Evolutionary conservation across 2,329 filamentous ascomycete genomes (phyloP).

Genomic region (Penicillium italicum): DNA sequence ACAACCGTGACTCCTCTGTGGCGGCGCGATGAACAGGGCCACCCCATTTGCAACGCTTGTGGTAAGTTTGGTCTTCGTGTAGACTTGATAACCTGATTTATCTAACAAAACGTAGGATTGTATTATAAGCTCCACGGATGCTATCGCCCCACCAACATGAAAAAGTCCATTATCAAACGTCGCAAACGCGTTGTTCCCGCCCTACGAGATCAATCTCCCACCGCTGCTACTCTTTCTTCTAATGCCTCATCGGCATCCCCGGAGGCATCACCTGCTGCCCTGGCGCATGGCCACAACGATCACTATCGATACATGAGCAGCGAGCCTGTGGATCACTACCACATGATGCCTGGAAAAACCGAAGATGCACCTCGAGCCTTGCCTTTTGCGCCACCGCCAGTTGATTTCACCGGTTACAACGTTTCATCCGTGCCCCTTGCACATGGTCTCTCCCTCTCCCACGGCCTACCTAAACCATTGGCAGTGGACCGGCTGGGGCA

Average conservation of each 20-base stretch:
- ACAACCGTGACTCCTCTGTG: constrained; percentile 96
- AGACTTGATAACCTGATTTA: background rate
- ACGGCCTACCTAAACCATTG: constrained; percentile 24
- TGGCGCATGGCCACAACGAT: constrained; percentile 31
- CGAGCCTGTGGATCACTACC: constrained; percentile 41
- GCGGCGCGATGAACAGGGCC: constrained; percentile 88
- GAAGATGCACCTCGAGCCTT: constrained; percentile 36
- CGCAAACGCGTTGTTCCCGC: constrained; percentile 91
- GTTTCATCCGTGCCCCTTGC: constrained; percentile 30
- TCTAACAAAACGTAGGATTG: constrained; percentile 58
- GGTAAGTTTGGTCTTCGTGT: constrained; percentile 58
- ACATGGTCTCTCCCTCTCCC: constrained; percentile 29
- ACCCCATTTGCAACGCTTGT: constrained; percentile 98
- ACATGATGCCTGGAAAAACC: constrained; percentile 40
- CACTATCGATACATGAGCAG: constrained; percentile 34
- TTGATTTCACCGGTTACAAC: constrained; percentile 50
- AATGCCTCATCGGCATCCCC: constrained; percentile 44
- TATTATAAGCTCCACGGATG: constrained; percentile 96
- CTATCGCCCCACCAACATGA: constrained; percentile 95
- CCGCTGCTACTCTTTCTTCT: constrained; percentile 39
- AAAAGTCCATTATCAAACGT: constrained; percentile 94
- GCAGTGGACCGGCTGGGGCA: constrained; percentile 31
- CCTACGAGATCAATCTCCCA: constrained; percentile 48
- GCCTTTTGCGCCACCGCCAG: constrained; percentile 43
- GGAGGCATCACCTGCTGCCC: constrained; percentile 36